Base-by-base conservation (phyloP, 768 basidiomycete species). In the Hericium rajendrae region DNA sequence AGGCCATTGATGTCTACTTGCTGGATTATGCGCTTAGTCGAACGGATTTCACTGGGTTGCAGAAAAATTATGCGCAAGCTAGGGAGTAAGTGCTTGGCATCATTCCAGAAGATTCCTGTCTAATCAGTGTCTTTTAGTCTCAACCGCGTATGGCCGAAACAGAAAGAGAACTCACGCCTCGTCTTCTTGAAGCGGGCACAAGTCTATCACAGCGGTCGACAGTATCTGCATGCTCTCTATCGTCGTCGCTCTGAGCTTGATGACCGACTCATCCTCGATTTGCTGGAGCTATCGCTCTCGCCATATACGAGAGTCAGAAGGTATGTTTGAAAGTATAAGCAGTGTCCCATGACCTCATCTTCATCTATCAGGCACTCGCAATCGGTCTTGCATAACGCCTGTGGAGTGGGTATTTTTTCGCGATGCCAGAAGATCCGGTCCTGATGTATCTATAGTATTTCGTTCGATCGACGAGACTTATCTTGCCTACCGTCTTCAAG, bases 171-270 rank as follows among this genome's bases (percentile, higher is more conserved):
- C 67, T 82, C 85, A 2, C 80, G 92, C 8, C 69, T 86, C 26
- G 82, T 88, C 9, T 84, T 85, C 67, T 68, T 90, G 50, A 89
- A 88, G 66, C 81, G 90, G 15, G 88, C 88, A 4, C 86, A 89
- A 62, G 75, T 86, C 9, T 91, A 89, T 69, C 87, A 89, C 60
- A 83, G 79, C 51, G 81, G 82, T 8, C 82, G 90, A 28, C 72
- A 90, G 38, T 88, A 88, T 65, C 83, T 90, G 78, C 84, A 89
- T 61, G 78, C 86, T 1, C 67, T 89, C 52, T 88, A 86, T 68
- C 85, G 90, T 48, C 76, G 79, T 43, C 82, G 91, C 28, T 85
- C 86, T 9, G 78, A 75, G 38, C 74, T 89, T n/a, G 89, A 91
- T 59, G 88, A 91, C 66, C 72, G 70, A 58, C 71, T 92, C 20